Conservation (phyloP, 805 yeast genomes). For the Hanseniaspora mollemarum region DNA sequence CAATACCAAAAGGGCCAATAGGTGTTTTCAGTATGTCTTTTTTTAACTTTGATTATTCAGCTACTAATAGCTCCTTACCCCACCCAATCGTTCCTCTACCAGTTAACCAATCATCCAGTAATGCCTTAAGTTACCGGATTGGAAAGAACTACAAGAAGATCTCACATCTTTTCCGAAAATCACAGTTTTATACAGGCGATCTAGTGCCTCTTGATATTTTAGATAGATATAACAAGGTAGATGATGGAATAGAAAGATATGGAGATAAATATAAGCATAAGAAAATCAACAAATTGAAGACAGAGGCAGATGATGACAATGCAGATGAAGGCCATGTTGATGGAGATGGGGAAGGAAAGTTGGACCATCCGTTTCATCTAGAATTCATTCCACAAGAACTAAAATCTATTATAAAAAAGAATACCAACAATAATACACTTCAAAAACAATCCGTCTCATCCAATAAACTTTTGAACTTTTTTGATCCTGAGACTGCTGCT, state of each 20-base stretch:
- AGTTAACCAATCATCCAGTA: constrained; percentile 10
- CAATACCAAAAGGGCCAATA: too few relatives aligned
- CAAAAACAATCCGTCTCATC: constrained; percentile 15
- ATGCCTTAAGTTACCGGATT: constrained; percentile 7
- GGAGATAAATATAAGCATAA: constrained; percentile 63
- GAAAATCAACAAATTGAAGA: constrained; percentile 36
- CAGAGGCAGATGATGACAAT: constrained; percentile 35
- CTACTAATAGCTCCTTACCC: constrained; percentile 15
- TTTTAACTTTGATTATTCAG: constrained; percentile 14
- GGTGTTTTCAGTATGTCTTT: too few relatives aligned
- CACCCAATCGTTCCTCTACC: constrained; percentile 14
- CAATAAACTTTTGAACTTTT: constrained; percentile 18
- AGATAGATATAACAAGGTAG: constrained; percentile 25
- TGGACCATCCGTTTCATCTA: constrained; percentile 51
- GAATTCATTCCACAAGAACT: constrained; percentile 71
- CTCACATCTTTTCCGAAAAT: constrained; percentile 1
- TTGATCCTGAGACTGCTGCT: constrained; percentile 23
- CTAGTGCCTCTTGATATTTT: constrained; percentile 15
- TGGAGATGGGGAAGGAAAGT: background rate
- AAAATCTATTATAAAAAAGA: constrained; percentile 50
- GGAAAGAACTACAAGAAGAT: constrained; percentile 12
- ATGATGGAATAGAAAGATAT: constrained; percentile 70
- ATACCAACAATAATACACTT: constrained; percentile 24
- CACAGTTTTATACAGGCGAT: constrained; percentile 15
- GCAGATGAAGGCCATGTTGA: constrained; percentile 1